Conservation (phyloP, 1,284 basidiomycete species). For the Apiotrichum sp. region DNA sequence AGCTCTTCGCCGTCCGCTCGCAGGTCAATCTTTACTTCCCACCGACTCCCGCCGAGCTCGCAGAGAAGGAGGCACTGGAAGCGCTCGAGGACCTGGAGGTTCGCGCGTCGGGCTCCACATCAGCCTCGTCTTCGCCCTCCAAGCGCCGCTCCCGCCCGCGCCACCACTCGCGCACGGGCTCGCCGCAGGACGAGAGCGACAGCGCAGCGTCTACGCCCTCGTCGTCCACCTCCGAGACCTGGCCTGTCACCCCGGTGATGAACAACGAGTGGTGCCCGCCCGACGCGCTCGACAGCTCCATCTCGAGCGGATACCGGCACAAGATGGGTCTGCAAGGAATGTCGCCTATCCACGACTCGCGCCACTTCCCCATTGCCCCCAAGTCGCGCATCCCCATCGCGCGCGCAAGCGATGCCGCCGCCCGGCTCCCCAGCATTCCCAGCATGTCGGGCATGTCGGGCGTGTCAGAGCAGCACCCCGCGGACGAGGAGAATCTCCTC, state of each 20-base stretch:
- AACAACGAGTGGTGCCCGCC: neutral
- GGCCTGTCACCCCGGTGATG: slow-evolving; percentile 1
- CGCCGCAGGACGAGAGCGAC: neutral
- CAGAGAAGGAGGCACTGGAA: slow-evolving; percentile 1
- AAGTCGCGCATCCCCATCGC: neutral
- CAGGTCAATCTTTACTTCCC: slow-evolving; percentile 7
- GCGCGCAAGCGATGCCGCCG: neutral
- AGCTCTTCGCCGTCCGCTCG: slow-evolving; percentile 2
- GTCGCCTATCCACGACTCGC: no score
- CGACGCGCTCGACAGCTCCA: neutral
- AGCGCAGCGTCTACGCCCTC: neutral
- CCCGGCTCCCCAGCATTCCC: neutral
- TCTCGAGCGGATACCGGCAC: neutral
- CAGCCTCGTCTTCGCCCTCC: no score
- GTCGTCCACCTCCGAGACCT: neutral
- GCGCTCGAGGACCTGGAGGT: neutral
- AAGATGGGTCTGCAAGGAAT: neutral
- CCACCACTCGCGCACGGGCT: no score
- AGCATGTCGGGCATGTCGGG: no score
- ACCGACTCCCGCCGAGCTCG: neutral
- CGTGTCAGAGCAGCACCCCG: neutral
- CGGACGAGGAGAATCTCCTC: no score
- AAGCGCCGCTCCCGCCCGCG: no score
- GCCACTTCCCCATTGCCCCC: neutral
- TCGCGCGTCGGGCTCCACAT: no score